Evolutionary conservation across 441 rosid genomes (phyloP).

Genomic region (Pelargonium australe): DNA sequence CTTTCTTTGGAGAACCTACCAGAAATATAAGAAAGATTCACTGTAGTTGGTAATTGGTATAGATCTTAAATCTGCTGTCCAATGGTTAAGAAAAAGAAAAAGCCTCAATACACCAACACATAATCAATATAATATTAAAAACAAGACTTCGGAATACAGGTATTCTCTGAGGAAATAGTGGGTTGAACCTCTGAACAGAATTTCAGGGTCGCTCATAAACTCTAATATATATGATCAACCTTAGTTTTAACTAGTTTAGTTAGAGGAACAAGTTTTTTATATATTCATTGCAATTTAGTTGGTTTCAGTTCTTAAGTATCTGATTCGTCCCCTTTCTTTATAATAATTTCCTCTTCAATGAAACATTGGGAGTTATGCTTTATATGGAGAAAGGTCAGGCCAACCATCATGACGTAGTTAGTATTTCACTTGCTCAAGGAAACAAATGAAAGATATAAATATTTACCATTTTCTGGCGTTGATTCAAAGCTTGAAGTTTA

Average conservation of each 20-base stretch:
- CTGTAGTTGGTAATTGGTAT: neutral
- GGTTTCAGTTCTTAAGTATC: neutral
- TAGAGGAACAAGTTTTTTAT: neutral
- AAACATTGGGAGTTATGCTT: neutral
- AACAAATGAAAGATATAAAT: neutral
- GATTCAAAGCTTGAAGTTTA: slow-evolving; percentile 59
- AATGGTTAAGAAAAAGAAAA: neutral
- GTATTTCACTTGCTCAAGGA: neutral
- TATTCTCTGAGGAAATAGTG: neutral
- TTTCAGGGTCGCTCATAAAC: neutral
- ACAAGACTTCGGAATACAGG: neutral
- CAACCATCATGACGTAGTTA: neutral
- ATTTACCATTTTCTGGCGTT: slow-evolving; percentile 56
- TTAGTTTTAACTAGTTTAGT: neutral
- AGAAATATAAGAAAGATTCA: slow-evolving; percentile 13
- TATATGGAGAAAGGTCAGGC: neutral
- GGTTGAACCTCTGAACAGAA: neutral
- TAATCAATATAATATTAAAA: neutral
- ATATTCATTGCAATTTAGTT: neutral
- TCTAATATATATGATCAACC: slow-evolving; percentile 8
- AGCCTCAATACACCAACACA: neutral
- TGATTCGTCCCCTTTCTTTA: neutral
- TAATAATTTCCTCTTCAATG: neutral
- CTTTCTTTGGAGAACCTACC: slow-evolving; percentile 77
- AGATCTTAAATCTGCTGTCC: neutral